Base-by-base conservation (phyloP, 78 protist genomes). In the Anaeramoeba flamelloides region DNA sequence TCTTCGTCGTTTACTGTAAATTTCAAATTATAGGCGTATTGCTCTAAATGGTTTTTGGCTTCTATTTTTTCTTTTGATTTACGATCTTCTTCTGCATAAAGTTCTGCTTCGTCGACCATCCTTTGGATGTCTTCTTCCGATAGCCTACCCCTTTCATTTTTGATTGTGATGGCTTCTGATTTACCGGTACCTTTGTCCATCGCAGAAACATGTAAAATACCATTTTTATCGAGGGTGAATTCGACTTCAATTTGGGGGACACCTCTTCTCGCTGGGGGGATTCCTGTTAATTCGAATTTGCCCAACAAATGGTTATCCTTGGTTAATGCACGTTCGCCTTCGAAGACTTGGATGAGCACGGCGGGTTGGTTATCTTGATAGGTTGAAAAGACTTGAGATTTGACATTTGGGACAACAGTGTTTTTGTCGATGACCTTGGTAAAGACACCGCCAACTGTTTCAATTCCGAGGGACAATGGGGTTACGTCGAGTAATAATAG, bases 391-490 rank as follows among this genome's bases (percentile, higher is more conserved):
- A 86, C 78, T 83, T 77, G 33, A 33, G 88, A 78, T 91, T 94
- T 95, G 89, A 90, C 88, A 79, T 97, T 86, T 32, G 99, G 99
- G 65, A 97, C 86, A 41, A 79, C 86, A 0, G 97, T 86, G 84
- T 87, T 88, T n/a, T 93, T 86, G 36, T 89, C 88, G 40, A 96
- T 91, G 75, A 95, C 86, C 81, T 90, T 90, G 77, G 98, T 91
- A 95, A 96, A 90, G 53, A 93, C 92, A 2, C 98, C 98, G 4
- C 94, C 96, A 0, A 85, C 92, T 22, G 98, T 97, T 87, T 95
- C 98, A 80, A 98, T 95, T 39, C 99, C 99, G 77, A 96, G 89
- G 30, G 98, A 83, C 17, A 91, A 85, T 22, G 98, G 97, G 39
- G 90, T 89, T 76, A 93, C 96, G 86, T 96, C 99, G 69, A 95